A percentile compares a stretch with the other conserved stretches of the same genome.
Conservation (phyloP, 140 eudicot species). For the Cichorium intybus region DNA sequence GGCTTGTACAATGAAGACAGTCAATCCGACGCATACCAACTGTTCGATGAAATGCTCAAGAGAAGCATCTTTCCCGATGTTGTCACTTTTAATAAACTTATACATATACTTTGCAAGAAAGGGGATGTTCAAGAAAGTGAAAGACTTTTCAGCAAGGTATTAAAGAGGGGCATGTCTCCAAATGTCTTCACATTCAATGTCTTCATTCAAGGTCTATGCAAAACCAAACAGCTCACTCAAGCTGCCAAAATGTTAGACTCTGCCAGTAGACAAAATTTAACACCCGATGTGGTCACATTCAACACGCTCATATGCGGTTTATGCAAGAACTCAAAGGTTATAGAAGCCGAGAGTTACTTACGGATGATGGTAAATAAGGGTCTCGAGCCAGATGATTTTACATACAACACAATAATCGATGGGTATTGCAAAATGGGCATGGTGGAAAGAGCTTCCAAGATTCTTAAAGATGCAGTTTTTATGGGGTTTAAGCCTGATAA, state of each 20-base stretch:
- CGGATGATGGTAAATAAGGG: slow-evolving; percentile 74
- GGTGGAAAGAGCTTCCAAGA: slow-evolving; percentile 54
- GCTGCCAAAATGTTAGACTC: slow-evolving; percentile 59
- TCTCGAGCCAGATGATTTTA: slow-evolving; percentile 82
- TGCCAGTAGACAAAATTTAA: slow-evolving; percentile 38
- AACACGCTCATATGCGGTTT: slow-evolving; percentile 77
- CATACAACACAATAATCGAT: slow-evolving; percentile 70
- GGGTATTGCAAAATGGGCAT: slow-evolving; percentile 77
- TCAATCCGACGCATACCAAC: slow-evolving; percentile 40
- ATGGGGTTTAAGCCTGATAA: slow-evolving; percentile 82
- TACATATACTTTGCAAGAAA: slow-evolving; percentile 64
- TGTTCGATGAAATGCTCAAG: slow-evolving; percentile 86
- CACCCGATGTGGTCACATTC: slow-evolving; percentile 80
- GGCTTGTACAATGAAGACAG: slow-evolving; percentile 62
- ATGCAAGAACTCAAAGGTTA: slow-evolving; percentile 58
- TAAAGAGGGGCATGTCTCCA: slow-evolving; percentile 74
- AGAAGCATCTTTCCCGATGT: slow-evolving; percentile 47
- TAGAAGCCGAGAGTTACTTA: slow-evolving; percentile 75
- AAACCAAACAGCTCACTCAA: slow-evolving; percentile 40
- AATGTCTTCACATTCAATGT: slow-evolving; percentile 79
- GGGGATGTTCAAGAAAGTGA: slow-evolving; percentile 71
- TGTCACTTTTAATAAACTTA: slow-evolving; percentile 75
- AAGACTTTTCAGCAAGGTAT: slow-evolving; percentile 62
- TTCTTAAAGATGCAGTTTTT: slow-evolving; percentile 59
- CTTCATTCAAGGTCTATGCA: slow-evolving; percentile 80